Percentiles rank a stretch among this genome's conserved stretches.
These are phyloP conservation scores for Solanum commersonii DNA, from an alignment of 257 asterid species.

Conservation along the genomic window DNA sequence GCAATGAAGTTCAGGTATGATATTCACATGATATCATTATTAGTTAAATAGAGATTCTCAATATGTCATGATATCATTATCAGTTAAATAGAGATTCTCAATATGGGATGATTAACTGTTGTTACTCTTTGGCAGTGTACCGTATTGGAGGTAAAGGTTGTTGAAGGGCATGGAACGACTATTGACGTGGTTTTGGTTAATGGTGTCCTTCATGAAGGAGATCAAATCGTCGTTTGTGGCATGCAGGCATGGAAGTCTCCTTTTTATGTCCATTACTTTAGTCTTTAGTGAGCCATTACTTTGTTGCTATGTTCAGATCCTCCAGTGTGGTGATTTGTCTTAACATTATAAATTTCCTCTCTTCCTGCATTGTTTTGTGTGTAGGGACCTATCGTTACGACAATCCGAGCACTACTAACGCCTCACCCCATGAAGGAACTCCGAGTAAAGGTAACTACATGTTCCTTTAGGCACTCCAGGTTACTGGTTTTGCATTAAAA, in stretches of 20 bases:
- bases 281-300: not conserved
- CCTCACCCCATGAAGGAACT: slow-evolving; percentile 99
- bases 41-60: not conserved
- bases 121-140: slow-evolving; percentile 61
- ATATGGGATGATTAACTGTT: slow-evolving; percentile 8
- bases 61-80: not conserved
- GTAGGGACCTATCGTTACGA: slow-evolving; percentile 83
- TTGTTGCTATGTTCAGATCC: slow-evolving; percentile 1
- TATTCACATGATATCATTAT: slow-evolving; percentile 8
- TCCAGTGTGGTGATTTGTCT: not conserved
- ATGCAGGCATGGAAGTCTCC: slow-evolving; percentile 57
- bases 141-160: slow-evolving; percentile 94
- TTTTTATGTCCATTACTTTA: not conserved
- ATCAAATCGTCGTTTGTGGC: slow-evolving; percentile 91
- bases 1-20: slow-evolving; percentile 72
- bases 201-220: slow-evolving; percentile 97
- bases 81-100: too few species aligned
- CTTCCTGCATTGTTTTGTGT: not conserved
- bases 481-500: not conserved
- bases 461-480: not conserved
- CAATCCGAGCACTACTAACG: slow-evolving; percentile 84
- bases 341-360: not conserved
- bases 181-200: slow-evolving; percentile 93
- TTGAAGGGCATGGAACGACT: slow-evolving; percentile 98
- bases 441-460: slow-evolving; percentile 66